Evolutionary conservation across 129 eudicot genomes (phyloP), one percentile per base, ranked within the genome.

Genomic region (Artemisia tridentata): DNA sequence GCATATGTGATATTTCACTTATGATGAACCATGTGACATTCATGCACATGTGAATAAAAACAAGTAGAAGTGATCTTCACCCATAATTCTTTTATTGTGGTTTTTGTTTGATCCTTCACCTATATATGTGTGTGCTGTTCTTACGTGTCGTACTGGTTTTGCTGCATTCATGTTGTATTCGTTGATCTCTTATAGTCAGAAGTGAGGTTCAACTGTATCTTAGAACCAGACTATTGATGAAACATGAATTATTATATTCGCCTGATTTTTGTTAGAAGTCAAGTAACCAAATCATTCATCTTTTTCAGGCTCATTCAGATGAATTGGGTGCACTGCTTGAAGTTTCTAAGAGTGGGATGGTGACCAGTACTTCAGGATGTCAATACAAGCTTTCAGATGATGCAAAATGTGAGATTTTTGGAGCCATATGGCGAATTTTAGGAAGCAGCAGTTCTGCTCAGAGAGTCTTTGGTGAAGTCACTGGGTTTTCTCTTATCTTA

Each of bases 381-480:
- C 97, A 90, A 78, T 90, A 87, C 88, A 80, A 68, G 59, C 99
- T 95, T 14, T 79, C 79, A 43, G 80, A 82, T 54, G 93, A 86
- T 77, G 99, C 97, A 63, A 90, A 80, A 79, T 95, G 93, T 60
- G 99, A 95, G 75, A 80, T 84, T 69, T 88, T 88, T 75, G 99
- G 95, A 75, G 89, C 97, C 74, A 48, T 95, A 60, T 95, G 99
- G 97, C 99, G 99, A 63, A 81, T 90, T 68, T 72, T 95, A 67
- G 96, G 91, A 61, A 84, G 74, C 61, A 90, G 85, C 75, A 67
- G 50, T 47, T 80, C 96, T n/a, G 91, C 93, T 70, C 97, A 88
- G 81, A 88, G 86, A 82, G 96, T 90, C 63, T 95, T 95, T 61
- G 99, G 99, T 79, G 99, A 95, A 84, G 86, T 91, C 56, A 88